Evolutionary conservation across 352 stramenopile genomes (phyloP), one percentile per base, ranked within the genome.

Genomic region (Phytophthora tubulina): DNA sequence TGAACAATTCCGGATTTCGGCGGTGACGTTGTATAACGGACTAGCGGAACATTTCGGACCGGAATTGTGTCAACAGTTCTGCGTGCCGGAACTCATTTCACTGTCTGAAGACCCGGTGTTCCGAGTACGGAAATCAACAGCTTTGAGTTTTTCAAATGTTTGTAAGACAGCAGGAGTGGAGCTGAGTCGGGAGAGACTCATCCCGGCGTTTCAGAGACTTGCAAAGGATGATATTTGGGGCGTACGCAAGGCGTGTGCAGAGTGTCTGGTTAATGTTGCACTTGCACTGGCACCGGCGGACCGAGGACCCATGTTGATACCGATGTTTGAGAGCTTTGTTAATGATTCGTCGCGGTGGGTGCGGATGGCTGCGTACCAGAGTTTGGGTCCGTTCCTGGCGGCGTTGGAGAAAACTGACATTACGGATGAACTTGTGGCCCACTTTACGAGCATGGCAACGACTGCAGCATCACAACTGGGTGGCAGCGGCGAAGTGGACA

Each of bases 151-250:
- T 63, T 82, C 92, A 2, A 94, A 95, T 17, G 86, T 99, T 6
- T 91, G 97, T 63, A 92, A 88, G 46, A 96, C 88, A 31, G 92
- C 90, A 5, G 88, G 87, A 5, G 73, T 75, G 14, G 80, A 90
- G 38, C 64, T 96, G 21, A 96, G 91, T 42, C 84, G 87, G 42
- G 89, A 97, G 46, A 82, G 92, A 14, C 76, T 99, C 7, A 67
- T 99, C 14, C 95, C 96, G 4, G 89, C 92, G 1, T 99, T 98
- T 80, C 81, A 96, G 55, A 66, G 81, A 42, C 85, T 99, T 1
- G 91, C 89, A n/a, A 89, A 88, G 15, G 96, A 99, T 75, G 94
- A 98, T 68, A 97, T 98, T 53, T 99, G 96, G 80, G 89, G 92
- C 33, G 95, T 98, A 21, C 90, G 95, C 5, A 98, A 98, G 72